Evolutionary conservation across 257 asterid genomes (phyloP).

Genomic region (Solanum gracilifrons): DNA sequence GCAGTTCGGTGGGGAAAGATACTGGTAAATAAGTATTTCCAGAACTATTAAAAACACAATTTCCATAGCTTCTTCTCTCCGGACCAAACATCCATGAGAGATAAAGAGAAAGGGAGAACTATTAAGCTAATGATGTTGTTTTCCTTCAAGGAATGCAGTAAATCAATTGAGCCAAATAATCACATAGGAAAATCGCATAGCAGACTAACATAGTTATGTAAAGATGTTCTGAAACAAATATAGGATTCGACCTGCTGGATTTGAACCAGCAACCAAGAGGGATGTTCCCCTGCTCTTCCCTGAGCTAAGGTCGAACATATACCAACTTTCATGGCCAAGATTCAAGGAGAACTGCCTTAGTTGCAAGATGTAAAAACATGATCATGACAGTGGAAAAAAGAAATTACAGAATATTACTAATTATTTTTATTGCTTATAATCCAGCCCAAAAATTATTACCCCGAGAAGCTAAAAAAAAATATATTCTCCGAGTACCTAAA

Average conservation of each 20-base stretch:
- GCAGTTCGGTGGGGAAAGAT: background rate
- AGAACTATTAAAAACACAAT: background rate
- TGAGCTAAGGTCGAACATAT: conserved; percentile 13
- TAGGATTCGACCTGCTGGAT: conserved; percentile 10
- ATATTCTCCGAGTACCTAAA: background rate
- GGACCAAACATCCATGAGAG: background rate
- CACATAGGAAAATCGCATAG: background rate
- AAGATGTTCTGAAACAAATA: background rate
- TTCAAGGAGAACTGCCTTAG: background rate
- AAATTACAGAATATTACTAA: background rate
- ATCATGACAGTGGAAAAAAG: background rate
- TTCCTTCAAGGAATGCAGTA: background rate
- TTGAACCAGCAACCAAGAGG: conserved; percentile 21
- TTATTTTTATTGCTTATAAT: background rate
- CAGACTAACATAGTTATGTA: background rate
- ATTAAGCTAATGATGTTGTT: background rate
- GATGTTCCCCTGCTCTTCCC: conserved; percentile 18
- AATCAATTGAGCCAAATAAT: background rate
- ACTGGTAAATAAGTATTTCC: background rate
- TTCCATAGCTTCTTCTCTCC: background rate
- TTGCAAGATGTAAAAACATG: background rate
- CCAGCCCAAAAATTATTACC: background rate
- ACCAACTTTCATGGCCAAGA: background rate
- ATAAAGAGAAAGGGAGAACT: background rate
- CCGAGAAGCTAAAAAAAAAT: background rate